phyloP scores from a whole-genome alignment of 2,329 filamentous ascomycete genomes.

The Aspergillus arachidicola region DNA sequence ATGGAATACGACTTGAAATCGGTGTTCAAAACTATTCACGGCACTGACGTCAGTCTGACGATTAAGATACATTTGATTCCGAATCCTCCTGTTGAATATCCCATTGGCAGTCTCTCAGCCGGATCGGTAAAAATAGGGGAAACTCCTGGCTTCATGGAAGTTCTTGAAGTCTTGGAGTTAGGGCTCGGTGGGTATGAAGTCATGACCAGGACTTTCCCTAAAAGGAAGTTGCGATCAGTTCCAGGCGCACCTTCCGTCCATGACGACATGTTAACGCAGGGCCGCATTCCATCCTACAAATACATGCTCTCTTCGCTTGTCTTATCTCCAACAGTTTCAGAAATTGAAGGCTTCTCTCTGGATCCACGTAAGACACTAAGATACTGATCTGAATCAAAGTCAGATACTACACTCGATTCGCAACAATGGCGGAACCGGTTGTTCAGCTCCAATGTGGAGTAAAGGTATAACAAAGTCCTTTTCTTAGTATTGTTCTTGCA shows the following conservation, averaged over 20 bases:
- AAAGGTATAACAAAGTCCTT: conserved; percentile 41
- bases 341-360: not conserved
- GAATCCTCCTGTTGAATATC: not conserved
- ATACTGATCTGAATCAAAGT: not conserved
- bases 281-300: not conserved
- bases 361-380: not conserved
- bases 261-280: conserved; percentile 16
- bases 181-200: conserved; percentile 8
- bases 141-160: not conserved
- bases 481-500: not conserved
- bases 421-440: conserved; percentile 52
- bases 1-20: no score
- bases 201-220: conserved; percentile 1
- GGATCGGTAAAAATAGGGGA: not conserved
- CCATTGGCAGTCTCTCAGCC: not conserved
- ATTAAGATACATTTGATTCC: not conserved
- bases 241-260: conserved; percentile 2
- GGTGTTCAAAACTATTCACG: not conserved
- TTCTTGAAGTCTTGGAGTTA: not conserved
- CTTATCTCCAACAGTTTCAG: not conserved
- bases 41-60: conserved; percentile 23
- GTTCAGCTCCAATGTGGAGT: conserved; percentile 58
- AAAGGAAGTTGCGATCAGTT: not conserved
- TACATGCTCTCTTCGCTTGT: not conserved
- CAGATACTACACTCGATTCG: not conserved